A percentile compares a stretch with the other conserved stretches of the same genome.
Conservation (phyloP, 2,329 filamentous ascomycete genomes). For the Camillea tinctor region DNA sequence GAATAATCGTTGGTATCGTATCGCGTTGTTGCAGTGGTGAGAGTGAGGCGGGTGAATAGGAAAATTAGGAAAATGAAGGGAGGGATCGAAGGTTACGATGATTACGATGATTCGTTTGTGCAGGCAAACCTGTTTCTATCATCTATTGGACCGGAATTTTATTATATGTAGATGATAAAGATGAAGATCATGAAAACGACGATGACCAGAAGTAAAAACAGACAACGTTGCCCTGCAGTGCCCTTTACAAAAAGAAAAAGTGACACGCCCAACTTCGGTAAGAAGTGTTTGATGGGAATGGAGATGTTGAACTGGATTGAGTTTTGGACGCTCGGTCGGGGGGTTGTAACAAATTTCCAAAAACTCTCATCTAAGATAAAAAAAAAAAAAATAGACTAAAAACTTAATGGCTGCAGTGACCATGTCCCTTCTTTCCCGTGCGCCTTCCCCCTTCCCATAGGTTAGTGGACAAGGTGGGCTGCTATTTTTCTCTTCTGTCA, state of each 20-base stretch:
- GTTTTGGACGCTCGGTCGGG: neutral
- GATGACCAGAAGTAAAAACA: no score
- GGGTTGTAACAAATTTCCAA: neutral
- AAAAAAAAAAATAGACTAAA: neutral
- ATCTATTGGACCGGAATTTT: no score
- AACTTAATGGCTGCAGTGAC: no score
- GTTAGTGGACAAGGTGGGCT: neutral
- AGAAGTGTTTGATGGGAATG: neutral
- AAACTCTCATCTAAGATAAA: neutral
- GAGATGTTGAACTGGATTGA: neutral
- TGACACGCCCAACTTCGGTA: neutral
- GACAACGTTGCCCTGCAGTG: neutral
- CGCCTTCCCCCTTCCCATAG: no score
- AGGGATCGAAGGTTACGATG: conserved; percentile 21
- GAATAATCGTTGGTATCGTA: conserved; percentile 5
- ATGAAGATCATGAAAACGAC: no score
- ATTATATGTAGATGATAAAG: no score
- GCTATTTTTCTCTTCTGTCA: neutral
- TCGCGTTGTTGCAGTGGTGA: conserved; percentile 9
- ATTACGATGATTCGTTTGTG: conserved; percentile 19
- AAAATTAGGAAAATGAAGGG: conserved; percentile 16
- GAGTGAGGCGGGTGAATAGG: conserved; percentile 2
- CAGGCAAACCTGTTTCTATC: no score
- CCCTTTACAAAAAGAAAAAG: no score
- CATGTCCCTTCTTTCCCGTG: neutral